A percentile compares a stretch with the other conserved stretches of the same genome.
Conservation (phyloP, 352 stramenopile species). For the Globisporangium carolinianum region DNA sequence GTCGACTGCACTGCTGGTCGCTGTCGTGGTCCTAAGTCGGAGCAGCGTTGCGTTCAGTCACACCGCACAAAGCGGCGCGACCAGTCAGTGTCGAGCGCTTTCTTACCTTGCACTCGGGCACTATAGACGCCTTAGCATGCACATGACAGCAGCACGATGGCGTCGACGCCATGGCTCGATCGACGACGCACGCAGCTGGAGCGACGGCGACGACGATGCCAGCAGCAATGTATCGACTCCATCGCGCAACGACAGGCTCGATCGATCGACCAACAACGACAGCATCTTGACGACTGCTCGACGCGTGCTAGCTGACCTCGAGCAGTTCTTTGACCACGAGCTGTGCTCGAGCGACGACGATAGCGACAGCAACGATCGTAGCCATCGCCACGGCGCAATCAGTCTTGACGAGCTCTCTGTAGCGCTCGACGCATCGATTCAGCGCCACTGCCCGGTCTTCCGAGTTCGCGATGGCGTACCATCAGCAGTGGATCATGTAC, state of each 20-base stretch:
- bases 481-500: too few relatives aligned
- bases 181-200: background rate
- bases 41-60: too few relatives aligned
- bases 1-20: too few relatives aligned
- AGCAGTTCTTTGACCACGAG: constrained; percentile 29
- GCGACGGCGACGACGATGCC: too few relatives aligned
- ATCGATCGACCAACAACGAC: background rate
- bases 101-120: background rate
- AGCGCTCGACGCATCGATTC: constrained; percentile 50
- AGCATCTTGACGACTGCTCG: constrained; percentile 18
- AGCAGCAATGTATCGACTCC: background rate
- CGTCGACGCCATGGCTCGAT: background rate
- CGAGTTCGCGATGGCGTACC: too few relatives aligned
- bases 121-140: background rate
- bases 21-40: too few relatives aligned
- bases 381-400: constrained; percentile 13
- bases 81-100: background rate
- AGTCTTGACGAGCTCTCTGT: constrained; percentile 45
- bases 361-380: background rate
- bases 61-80: background rate
- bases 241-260: background rate
- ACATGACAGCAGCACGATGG: background rate
- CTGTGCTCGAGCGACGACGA: constrained; percentile 5
- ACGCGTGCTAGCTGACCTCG: constrained; percentile 41
- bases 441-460: constrained; percentile 22